Evolutionary conservation across 306 rosid species (phyloP).

Genomic region (Alnus rubra): DNA sequence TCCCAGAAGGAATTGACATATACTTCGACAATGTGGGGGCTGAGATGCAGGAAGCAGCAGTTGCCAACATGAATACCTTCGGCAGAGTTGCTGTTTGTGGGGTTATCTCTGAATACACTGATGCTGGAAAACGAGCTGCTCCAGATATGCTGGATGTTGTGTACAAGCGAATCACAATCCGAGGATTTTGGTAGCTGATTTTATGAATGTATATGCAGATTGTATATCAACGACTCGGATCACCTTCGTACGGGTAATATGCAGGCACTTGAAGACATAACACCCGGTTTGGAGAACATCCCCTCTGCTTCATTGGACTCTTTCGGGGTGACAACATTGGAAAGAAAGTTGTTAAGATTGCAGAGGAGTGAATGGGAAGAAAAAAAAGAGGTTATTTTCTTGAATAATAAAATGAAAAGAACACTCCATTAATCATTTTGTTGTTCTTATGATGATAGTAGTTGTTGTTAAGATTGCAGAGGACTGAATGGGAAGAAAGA

Average conservation of each 20-base stretch:
- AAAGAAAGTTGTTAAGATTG: constrained; percentile 58
- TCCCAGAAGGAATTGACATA: constrained; percentile 75
- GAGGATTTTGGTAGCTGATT: constrained; percentile 62
- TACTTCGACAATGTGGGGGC: constrained; percentile 86
- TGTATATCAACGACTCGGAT: constrained; percentile 44
- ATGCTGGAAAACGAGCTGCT: constrained; percentile 39
- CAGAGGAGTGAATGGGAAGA: constrained; percentile 27
- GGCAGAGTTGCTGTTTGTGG: constrained; percentile 78
- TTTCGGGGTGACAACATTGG: constrained; percentile 66
- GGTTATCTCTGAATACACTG: constrained; percentile 58
- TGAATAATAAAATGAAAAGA: neutral
- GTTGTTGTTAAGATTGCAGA: too few relatives aligned
- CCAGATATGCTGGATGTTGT: constrained; percentile 57
- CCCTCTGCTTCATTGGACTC: constrained; percentile 68
- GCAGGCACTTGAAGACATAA: constrained; percentile 53
- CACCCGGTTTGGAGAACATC: constrained; percentile 54
- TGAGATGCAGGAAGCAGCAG: constrained; percentile 69
- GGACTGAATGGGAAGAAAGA: too few relatives aligned
- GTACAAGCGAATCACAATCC: constrained; percentile 60
- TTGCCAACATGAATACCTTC: constrained; percentile 55
- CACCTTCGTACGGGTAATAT: constrained; percentile 44
- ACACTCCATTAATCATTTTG: neutral
- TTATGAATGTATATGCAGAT: constrained; percentile 34
- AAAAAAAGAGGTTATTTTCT: neutral
- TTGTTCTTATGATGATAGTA: neutral